Base-by-base conservation (phyloP, 495 filamentous ascomycete species). In the Penicillium goetzii region DNA sequence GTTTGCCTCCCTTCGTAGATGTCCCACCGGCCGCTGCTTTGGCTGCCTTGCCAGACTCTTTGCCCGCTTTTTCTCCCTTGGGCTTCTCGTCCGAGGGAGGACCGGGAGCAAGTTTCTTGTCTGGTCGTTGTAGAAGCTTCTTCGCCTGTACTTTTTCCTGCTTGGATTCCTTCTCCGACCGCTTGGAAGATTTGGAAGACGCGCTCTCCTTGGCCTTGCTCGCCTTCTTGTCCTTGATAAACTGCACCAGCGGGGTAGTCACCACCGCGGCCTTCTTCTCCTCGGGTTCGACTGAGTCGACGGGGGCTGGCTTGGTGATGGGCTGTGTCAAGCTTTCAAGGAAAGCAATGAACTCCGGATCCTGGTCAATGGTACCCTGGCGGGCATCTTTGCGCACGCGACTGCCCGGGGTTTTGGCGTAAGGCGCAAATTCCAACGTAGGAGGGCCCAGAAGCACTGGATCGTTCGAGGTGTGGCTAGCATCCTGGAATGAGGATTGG, bases 311-410 rank as follows among this genome's bases (percentile, higher is more conserved):
- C 62, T 85, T 88, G 8, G 80, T 76, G 32, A 90, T 84, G 0
- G 92, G 92, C 56, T 91, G 89, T 3, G 93, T 95, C 10, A 97
- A 83, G 53, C 85, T 88, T 74, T 96, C 91, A 8, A 99, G 85
- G 70, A 98, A 99, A 23, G 85, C 85, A 76, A 97, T 96, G 65
- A 98, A 98, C 60, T 98, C 95, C 0, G 89, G 86, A 72, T 99
- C 95, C 68, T 94, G 92, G 66, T 99, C 95, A 61, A 99, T 97
- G 6, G 92, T 96, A 47, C 96, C 95, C 72, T 96, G 91, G 4
- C 94, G 88, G 61, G 85, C 85, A 81, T 99, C 95, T 51, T 85
- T 84, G 25, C 92, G 88, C 23, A 77, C 72, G 40, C 81, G 81
- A 68, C 83, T 88, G 62, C 88, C 90, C 17, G 96, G 92, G 0